Base-by-base conservation (phyloP, 495 filamentous ascomycete genomes). In the Aspergillus heteromorphus region DNA sequence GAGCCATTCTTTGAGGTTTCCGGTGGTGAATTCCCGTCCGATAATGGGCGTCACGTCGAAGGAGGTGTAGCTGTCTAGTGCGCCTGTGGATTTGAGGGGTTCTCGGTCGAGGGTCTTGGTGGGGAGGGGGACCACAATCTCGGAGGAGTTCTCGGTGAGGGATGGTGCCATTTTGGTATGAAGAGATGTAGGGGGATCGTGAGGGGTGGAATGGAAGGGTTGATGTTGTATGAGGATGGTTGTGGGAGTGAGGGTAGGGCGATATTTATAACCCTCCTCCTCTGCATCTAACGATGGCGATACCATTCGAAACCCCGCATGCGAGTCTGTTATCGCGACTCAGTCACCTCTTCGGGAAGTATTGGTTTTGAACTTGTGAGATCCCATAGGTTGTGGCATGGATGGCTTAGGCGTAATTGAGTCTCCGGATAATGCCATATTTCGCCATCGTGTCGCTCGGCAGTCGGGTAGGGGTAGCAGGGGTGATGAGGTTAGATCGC, bases 41-140 rank as follows among this genome's bases (percentile, higher is more conserved):
- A 89, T 87, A 7, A 83, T 65, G 0, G 86, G 84, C 3, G 87
- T 90, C 1, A 83, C 73, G 23, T 88, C 86, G 49, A 84, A 81
- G 11, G 73, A 75, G 38, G 85, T 69, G 60, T 80, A 85, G 13
- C 75, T 51, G 31, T 87, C 78, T 0, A 88, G 72, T 0, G 73
- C 70, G 4, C 82, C 82, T 0, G 71, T 78, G 14, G 73, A 67
- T 62, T 76, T 63, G 20, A 86, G 61, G 0, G 84, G 81, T 36
- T 59, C 56, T 19, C 57, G 55, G 42, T 60, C 51, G 52, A 25
- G 49, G 34, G n/a, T 36, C 59, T 42, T 62, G 55, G 14, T 10
- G 41, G 18, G 17, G 2, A 23, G 1, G 55, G 20, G 0, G 55
- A 23, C 65, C 18, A 63, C 52, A 19, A 59, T 27, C 20, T 64